These are phyloP conservation scores for Cercospora nicotianae DNA, from an alignment of 2,329 filamentous ascomycete species.

Conservation along the genomic window DNA sequence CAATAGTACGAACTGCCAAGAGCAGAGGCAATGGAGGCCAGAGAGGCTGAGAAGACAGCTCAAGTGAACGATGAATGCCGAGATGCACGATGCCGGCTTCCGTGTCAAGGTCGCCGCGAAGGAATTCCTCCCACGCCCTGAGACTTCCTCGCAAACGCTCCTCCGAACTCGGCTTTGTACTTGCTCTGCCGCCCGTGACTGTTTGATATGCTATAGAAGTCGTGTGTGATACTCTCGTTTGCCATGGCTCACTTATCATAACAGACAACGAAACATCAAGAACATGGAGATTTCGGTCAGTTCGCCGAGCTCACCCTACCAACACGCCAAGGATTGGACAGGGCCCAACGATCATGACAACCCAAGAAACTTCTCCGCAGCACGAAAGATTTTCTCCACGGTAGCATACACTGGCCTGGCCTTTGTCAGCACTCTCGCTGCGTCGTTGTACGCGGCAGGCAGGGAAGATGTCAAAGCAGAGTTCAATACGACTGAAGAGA, in stretches of 20 bases:
- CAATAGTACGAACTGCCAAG: neutral
- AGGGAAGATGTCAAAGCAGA: conserved; percentile 28
- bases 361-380: conserved; percentile 36
- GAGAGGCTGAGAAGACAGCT: neutral
- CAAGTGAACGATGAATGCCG: neutral
- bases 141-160: neutral
- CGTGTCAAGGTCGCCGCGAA: neutral
- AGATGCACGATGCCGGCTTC: neutral
- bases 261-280: neutral
- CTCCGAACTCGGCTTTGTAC: conserved; percentile 10
- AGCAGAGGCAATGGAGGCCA: neutral
- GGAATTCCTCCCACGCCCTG: conserved; percentile 11
- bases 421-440: conserved; percentile 37
- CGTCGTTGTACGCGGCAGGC: conserved; percentile 36
- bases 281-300: neutral
- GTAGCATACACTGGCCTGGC: conserved; percentile 34
- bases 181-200: neutral
- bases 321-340: conserved; percentile 34
- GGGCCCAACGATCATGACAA: conserved; percentile 34
- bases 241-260: neutral
- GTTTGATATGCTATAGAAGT: neutral
- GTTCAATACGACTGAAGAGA: conserved; percentile 33
- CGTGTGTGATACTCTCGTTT: neutral
- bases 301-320: conserved; percentile 6
- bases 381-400: conserved; percentile 29